Percentiles rank a stretch among this genome's conserved stretches.
These are phyloP conservation scores for Scopulariopsis brevicaulis DNA, from an alignment of 2,329 filamentous ascomycete genomes.

Conservation along the genomic window DNA sequence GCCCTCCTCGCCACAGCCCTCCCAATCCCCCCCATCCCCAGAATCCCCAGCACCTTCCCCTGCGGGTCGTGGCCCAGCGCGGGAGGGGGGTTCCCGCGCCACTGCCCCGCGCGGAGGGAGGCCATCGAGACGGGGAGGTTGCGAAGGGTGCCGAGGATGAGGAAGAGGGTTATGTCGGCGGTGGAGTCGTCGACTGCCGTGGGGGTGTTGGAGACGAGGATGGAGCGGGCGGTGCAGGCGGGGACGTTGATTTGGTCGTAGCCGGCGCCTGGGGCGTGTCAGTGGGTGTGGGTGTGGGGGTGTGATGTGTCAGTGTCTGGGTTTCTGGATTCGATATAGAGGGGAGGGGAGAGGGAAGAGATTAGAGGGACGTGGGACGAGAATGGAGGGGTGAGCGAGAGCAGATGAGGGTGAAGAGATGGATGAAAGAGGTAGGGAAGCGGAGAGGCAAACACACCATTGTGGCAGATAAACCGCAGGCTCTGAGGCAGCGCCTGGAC, in stretches of 20 bases:
- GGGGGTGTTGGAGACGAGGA: constrained; percentile 73
- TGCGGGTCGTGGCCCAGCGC: constrained; percentile 65
- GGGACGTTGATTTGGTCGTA: constrained; percentile 74
- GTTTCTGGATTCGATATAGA: not conserved
- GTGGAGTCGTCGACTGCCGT: constrained; percentile 73
- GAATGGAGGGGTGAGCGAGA: not conserved
- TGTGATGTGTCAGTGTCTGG: not conserved
- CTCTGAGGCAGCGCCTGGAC: constrained; percentile 42
- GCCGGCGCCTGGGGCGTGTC: constrained; percentile 50
- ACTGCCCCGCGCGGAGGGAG: constrained; percentile 53
- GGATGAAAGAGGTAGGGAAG: not conserved
- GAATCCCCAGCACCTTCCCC: constrained; percentile 67
- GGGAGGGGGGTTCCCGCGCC: constrained; percentile 47
- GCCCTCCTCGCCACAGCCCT: constrained; percentile 66
- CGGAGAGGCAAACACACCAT: constrained; percentile 27
- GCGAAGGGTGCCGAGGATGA: constrained; percentile 69
- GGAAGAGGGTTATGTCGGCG: constrained; percentile 69
- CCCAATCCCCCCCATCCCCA: constrained; percentile 83
- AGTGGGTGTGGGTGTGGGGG: not conserved
- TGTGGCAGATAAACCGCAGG: constrained; percentile 48
- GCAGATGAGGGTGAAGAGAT: too few relatives aligned
- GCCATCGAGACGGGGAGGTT: constrained; percentile 59
- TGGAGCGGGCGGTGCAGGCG: constrained; percentile 54
- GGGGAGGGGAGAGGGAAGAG: not conserved
- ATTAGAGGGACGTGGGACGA: not conserved